Evolutionary conservation across 1,284 basidiomycete species (phyloP).

Genomic region (Xerocomus cyaneibrunnescens): DNA sequence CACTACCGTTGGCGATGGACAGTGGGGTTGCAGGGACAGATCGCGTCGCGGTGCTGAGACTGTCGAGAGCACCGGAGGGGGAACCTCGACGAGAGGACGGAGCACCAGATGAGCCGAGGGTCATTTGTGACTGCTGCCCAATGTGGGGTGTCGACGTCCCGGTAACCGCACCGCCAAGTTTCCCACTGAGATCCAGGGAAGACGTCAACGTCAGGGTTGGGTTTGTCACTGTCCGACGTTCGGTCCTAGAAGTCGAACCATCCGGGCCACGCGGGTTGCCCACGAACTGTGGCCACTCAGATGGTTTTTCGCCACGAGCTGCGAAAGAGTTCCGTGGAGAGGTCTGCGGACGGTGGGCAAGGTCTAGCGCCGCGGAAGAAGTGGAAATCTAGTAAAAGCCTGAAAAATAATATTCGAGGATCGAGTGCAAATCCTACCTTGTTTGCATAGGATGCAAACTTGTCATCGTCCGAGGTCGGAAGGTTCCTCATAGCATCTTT

Average conservation of each 20-base stretch:
- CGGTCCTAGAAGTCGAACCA: slow-evolving; percentile 49
- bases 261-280: slow-evolving; percentile 61
- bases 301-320: slow-evolving; percentile 68
- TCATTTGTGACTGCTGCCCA: slow-evolving; percentile 59
- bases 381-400: slow-evolving; percentile 62
- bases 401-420: slow-evolving; percentile 3
- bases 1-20: slow-evolving; percentile 46
- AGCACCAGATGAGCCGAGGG: slow-evolving; percentile 41
- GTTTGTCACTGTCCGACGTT: slow-evolving; percentile 69
- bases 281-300: slow-evolving; percentile 92
- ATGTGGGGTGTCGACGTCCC: slow-evolving; percentile 63
- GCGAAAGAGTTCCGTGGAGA: slow-evolving; percentile 65
- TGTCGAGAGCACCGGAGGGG: slow-evolving; percentile 61
- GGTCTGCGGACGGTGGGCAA: slow-evolving; percentile 86
- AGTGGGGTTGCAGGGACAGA: slow-evolving; percentile 77
- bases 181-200: slow-evolving; percentile 49
- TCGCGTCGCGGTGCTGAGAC: slow-evolving; percentile 59
- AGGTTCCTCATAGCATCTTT: slow-evolving; percentile 89
- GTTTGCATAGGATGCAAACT: slow-evolving; percentile 62
- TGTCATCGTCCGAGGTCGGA: slow-evolving; percentile 91
- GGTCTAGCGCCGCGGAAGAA: slow-evolving; percentile 90
- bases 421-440: slow-evolving; percentile 52
- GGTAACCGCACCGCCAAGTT: slow-evolving; percentile 49
- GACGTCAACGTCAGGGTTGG: slow-evolving; percentile 64
- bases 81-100: slow-evolving; percentile 67